Base-by-base conservation (phyloP, 305 asterid species). In the Plantago lanceolata region DNA sequence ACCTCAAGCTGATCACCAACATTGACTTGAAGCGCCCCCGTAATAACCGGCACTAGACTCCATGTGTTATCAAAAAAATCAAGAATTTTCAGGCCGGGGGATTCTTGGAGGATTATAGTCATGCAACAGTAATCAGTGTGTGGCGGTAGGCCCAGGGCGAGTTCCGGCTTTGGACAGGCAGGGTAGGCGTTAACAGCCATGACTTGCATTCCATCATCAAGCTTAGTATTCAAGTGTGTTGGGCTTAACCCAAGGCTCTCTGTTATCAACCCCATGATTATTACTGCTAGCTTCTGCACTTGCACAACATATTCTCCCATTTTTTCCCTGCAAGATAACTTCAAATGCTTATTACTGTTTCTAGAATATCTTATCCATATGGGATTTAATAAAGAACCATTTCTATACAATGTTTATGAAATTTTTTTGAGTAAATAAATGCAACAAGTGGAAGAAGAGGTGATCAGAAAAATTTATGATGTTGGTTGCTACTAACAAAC, bases 241-340 rank as follows among this genome's bases (percentile, higher is more conserved):
- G 74, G 82, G 45, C 84, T 78, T 6, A 83, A 68, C 4, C 84
- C 82, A 2, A 83, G 69, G 9, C 75, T 58, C 66, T 80, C 86
- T 0, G 81, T 80, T 48, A 76, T 72, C 19, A 62, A 44, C 4
- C 57, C 80, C 66, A 70, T 65, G 9, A 83, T 61, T 20, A 19
- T 47, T 17, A 50, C 4, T 1, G 75, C 72, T 44, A 78, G 31
- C 18, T 72, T 71, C n/a, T 74, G 81, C n/a, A 57, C 69, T 37
- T 63, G 83, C 50, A 51, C 71, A 0, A 62, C 55, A 19, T 80
- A 80, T 28, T 70, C 72, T 14, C 86, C 78, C 84, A 83, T 80
- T 21, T 78, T 80, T 8, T 74, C 58, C 40, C 80, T 83, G 65
- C 47, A 61, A 40, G 45, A 40, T 40, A 40, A 40, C 2, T 40